Base-by-base conservation (phyloP, 495 filamentous ascomycete species). In the Hypoxylon perforatum region DNA sequence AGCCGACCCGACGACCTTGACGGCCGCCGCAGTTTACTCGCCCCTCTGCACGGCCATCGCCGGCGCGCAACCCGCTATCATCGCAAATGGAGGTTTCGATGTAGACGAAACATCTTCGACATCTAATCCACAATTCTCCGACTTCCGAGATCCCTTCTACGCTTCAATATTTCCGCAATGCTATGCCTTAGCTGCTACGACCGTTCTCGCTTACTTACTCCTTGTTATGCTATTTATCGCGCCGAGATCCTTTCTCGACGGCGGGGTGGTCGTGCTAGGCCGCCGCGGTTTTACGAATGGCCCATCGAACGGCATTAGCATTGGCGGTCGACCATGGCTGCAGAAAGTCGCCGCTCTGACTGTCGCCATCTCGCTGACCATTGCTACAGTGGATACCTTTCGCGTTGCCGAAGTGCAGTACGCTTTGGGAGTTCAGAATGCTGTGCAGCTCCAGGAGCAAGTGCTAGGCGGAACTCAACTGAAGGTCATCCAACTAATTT, bases 201-300 rank as follows among this genome's bases (percentile, higher is more conserved):
- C 95, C 0, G 91, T 97, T 19, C 88, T 97, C 30, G 92, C 93
- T 46, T 99, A 96, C 76, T 89, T 97, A 71, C 86, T 99, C 30
- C 90, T 99, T 45, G 92, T 97, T 39, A 94, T 98, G 81, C 90
- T 99, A 14, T 83, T 97, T 56, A 94, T 97, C 57, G 96, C 92
- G 3, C 95, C 90, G 39, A 88, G 91, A 52, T 97, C 92, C 3
- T 96, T 94, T 76, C 89, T 94, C 56, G 86, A 93, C 35, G 92
- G 91, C n/a, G 90, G 91, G 12, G 86, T 88, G 17, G 91, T 94
- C 44, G 87, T 93, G 49, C 77, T 94, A n/a, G 89, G 91, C 35
- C 83, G 90, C n/a, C 86, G 89, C 76, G 92, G 92, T 36, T 92
- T 96, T 76, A 94, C 94, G 44, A 90, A 90, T 72, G 88, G 92